phyloP scores from a whole-genome alignment of 75 land plant species.

The Larix kaempferi region DNA sequence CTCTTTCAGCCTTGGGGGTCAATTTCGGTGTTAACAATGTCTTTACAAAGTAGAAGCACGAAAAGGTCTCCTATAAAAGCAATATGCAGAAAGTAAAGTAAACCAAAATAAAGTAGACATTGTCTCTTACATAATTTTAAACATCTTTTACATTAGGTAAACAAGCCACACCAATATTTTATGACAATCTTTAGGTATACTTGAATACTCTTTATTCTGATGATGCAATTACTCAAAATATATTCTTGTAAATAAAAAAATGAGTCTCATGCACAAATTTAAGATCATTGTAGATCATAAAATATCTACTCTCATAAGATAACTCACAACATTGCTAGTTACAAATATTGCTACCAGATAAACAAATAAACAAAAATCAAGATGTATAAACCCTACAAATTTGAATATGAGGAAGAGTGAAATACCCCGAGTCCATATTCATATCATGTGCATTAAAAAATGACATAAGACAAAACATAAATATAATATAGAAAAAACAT shows the following conservation, averaged over 20 bases:
- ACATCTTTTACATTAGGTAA: too few relatives aligned
- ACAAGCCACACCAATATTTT: too few relatives aligned
- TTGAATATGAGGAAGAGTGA: background rate
- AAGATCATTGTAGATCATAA: background rate
- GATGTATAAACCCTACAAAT: background rate
- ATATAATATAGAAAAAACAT: background rate
- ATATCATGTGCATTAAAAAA: constrained; percentile 94
- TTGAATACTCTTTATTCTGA: background rate
- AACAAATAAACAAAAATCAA: too few relatives aligned
- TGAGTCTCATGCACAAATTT: background rate
- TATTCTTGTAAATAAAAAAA: background rate
- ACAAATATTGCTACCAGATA: background rate
- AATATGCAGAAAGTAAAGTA: too few relatives aligned
- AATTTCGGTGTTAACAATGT: too few relatives aligned
- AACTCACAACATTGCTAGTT: background rate
- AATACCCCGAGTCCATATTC: constrained; percentile 89
- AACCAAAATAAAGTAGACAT: too few relatives aligned
- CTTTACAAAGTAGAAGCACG: too few relatives aligned
- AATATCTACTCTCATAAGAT: too few relatives aligned
- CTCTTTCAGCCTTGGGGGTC: too few relatives aligned
- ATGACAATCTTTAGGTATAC: too few relatives aligned
- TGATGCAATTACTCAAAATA: background rate
- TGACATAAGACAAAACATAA: background rate
- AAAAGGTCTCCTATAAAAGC: too few relatives aligned
- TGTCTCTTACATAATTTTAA: too few relatives aligned